phyloP scores from a whole-genome alignment of 2,329 filamentous ascomycete species.

The Aspergillus melleus region DNA sequence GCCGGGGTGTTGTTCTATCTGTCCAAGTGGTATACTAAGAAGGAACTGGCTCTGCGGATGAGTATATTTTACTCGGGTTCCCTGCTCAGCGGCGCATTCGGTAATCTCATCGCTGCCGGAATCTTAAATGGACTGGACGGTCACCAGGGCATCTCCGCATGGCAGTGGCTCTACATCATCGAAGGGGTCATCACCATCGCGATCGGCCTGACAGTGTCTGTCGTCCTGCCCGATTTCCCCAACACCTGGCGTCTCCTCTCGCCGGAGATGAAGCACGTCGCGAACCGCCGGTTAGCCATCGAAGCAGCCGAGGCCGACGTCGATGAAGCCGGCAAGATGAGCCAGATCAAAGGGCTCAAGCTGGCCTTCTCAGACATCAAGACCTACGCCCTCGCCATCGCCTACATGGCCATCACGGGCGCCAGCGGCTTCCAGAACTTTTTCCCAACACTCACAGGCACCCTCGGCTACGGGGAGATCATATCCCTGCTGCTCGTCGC shows the following conservation, averaged over 20 bases:
- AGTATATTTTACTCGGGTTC: slow-evolving; percentile 55
- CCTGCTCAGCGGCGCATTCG: slow-evolving; percentile 53
- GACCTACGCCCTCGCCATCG: slow-evolving; percentile 46
- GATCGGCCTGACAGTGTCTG: slow-evolving; percentile 33
- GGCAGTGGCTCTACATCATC: slow-evolving; percentile 45
- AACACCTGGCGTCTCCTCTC: slow-evolving; percentile 46
- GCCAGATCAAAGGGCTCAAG: slow-evolving; percentile 52
- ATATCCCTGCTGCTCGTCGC: slow-evolving; percentile 54
- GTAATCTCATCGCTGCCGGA: slow-evolving; percentile 55
- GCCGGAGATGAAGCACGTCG: slow-evolving; percentile 48
- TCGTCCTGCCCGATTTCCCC: slow-evolving; percentile 44
- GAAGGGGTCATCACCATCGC: slow-evolving; percentile 38
- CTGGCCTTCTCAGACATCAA: slow-evolving; percentile 53
- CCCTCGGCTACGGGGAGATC: slow-evolving; percentile 46
- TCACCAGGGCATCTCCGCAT: slow-evolving; percentile 35
- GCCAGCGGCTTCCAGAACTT: slow-evolving; percentile 58
- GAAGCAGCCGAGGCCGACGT: slow-evolving; percentile 53
- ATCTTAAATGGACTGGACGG: slow-evolving; percentile 46
- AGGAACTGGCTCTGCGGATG: slow-evolving; percentile 52
- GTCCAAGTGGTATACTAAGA: slow-evolving; percentile 54
- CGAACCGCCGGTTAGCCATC: slow-evolving; percentile 51
- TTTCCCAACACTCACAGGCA: slow-evolving; percentile 53
- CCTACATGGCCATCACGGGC: slow-evolving; percentile 52
- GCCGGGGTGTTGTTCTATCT: slow-evolving; percentile 51
- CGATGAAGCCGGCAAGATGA: slow-evolving; percentile 50